phyloP scores from a whole-genome alignment of 2,329 filamentous ascomycete genomes.

The Beauveria sp. region DNA sequence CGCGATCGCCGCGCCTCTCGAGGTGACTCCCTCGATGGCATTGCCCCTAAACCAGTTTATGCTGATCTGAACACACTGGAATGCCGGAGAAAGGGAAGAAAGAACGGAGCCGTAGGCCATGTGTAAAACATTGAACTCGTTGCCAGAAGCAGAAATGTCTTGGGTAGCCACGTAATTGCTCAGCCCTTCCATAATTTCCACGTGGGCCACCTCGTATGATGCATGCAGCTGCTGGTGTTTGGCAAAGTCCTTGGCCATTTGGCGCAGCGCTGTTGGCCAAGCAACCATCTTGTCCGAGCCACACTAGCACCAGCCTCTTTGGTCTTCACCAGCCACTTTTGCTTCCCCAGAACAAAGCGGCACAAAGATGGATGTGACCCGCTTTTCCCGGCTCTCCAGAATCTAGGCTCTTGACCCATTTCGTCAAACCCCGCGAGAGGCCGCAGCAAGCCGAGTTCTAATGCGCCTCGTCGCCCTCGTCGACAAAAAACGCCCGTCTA shows the following conservation, averaged over 20 bases:
- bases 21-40: conserved; percentile 29
- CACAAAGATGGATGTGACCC: conserved; percentile 10
- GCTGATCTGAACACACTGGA: conserved; percentile 16
- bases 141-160: conserved; percentile 3
- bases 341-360: conserved; percentile 13
- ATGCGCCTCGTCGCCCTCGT: conserved; percentile 2
- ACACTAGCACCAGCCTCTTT: conserved; percentile 10
- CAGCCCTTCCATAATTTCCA: conserved; percentile 1
- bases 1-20: conserved; percentile 23
- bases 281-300: conserved; percentile 32
- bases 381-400: conserved; percentile 4
- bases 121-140: neutral
- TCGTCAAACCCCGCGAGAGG: conserved; percentile 24
- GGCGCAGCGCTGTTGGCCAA: conserved; percentile 26
- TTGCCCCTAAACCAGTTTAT: conserved; percentile 15
- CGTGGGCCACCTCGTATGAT: conserved; percentile 8
- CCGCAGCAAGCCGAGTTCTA: conserved; percentile 30
- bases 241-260: conserved; percentile 15
- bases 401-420: conserved; percentile 1
- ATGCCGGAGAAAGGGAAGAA: conserved; percentile 16
- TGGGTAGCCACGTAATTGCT: conserved; percentile 7
- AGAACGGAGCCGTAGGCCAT: neutral
- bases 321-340: neutral
- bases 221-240: conserved; percentile 12
- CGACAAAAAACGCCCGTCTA: conserved; percentile 13